Base-by-base conservation (phyloP, 2,329 filamentous ascomycete species). In the Cladophialophora carrionii region DNA sequence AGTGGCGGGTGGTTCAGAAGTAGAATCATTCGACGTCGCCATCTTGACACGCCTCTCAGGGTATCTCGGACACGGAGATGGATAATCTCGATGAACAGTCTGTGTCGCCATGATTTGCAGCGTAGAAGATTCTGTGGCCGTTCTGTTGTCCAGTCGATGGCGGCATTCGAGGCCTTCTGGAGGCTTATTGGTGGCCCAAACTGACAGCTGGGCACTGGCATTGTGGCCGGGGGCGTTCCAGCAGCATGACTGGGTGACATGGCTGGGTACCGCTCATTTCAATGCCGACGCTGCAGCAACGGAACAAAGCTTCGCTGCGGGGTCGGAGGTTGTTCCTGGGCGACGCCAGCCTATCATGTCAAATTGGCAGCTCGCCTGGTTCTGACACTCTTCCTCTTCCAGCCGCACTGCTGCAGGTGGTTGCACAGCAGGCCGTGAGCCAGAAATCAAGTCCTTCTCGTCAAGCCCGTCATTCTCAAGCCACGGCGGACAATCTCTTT, bases 111-210 rank as follows among this genome's bases (percentile, higher is more conserved):
- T 32, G 52, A 54, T 54, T 54, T 34, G 52, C 52, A 60, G 61
- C 51, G 64, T 61, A 63, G 64, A 66, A 66, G 51, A 58, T 66
- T 66, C 64, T 57, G 61, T 63, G 64, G 57, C 64, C 61, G 57
- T 63, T 66, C 61, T 53, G 64, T 61, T 66, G 64, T 63, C 64
- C 64, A 63, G 61, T 63, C 51, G 61, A 60, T 63, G 46, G 34
- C 34, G 22, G 31, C 20, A 52, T 32, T 34, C 26, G 34, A 22
- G 57, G 41, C 41, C 31, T 66, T 63, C 52, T 54, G 43, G 24
- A 24, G 31, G 22, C 31, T 31, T n/a, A 66, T 66, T 66, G 64
- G 64, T 43, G 61, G 48, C 29, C 49, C 43, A 34, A 41, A 20
- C 52, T 60, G 24, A 51, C 48, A 26, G 24, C 20, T 51, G 48